Evolutionary conservation across 2,329 filamentous ascomycete genomes (phyloP).

Genomic region (Neonectria magnoliae): DNA sequence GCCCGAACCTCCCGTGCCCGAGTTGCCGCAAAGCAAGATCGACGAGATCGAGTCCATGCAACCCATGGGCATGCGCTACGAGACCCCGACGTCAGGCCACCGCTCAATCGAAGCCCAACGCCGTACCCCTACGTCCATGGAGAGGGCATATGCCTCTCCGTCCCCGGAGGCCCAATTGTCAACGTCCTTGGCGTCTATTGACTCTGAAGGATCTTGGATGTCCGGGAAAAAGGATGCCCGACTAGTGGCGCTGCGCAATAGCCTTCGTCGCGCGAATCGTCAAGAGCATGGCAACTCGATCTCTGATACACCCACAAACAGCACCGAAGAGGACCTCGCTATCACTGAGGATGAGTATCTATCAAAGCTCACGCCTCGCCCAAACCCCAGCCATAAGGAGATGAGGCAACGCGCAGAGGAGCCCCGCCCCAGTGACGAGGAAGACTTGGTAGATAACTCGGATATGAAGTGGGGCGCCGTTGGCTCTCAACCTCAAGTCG

Average conservation of each 20-base stretch:
- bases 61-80: constrained; percentile 50
- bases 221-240: constrained; percentile 73
- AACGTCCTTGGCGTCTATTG: constrained; percentile 90
- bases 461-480: constrained; percentile 65
- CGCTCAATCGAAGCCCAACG: constrained; percentile 48
- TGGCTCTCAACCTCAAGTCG: constrained; percentile 60
- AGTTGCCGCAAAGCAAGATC: constrained; percentile 42
- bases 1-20: constrained; percentile 57
- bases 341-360: constrained; percentile 78
- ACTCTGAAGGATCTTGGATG: constrained; percentile 96
- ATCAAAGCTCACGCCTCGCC: constrained; percentile 54
- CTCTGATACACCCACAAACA: constrained; percentile 55
- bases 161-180: constrained; percentile 75
- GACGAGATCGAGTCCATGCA: constrained; percentile 39
- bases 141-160: constrained; percentile 39
- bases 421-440: constrained; percentile 67
- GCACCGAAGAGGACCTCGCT: constrained; percentile 72
- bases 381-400: constrained; percentile 38
- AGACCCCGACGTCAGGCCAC: constrained; percentile 58
- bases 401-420: constrained; percentile 59
- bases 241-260: constrained; percentile 58
- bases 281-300: constrained; percentile 40
- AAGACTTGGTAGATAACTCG: constrained; percentile 55
- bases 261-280: constrained; percentile 46
- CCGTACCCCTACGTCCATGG: constrained; percentile 34